Percentiles rank a stretch among this genome's conserved stretches.
phyloP scores from a whole-genome alignment of 371 early-diverging fungal genomes.

The Capniomyces stellatus region DNA sequence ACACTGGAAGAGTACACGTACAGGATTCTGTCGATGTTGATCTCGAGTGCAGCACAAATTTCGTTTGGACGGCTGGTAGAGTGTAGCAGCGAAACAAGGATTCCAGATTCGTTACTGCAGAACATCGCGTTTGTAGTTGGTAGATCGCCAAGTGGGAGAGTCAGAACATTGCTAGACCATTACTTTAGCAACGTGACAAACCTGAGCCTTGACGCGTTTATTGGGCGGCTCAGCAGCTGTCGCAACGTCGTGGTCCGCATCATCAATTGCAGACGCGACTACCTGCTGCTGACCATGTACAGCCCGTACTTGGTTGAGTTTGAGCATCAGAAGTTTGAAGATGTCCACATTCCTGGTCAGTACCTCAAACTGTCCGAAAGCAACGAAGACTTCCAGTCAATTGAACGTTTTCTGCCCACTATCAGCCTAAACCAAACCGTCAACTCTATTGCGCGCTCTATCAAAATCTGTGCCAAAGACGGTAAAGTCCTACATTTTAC shows the following conservation, averaged over 20 bases:
- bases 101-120: constrained; percentile 56
- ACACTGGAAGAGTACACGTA: constrained; percentile 92
- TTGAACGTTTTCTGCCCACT: constrained; percentile 83
- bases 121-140: constrained; percentile 72
- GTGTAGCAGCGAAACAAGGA: constrained; percentile 37
- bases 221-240: constrained; percentile 67
- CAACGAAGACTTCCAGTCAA: constrained; percentile 79
- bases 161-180: constrained; percentile 63
- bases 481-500: constrained; percentile 77
- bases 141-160: constrained; percentile 53
- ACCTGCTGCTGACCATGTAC: constrained; percentile 63
- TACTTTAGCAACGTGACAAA: constrained; percentile 67
- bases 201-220: constrained; percentile 59
- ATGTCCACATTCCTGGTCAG: constrained; percentile 95
- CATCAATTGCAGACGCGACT: constrained; percentile 59
- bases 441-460: constrained; percentile 46
- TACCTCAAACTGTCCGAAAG: constrained; percentile 61
- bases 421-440: constrained; percentile 65
- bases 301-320: constrained; percentile 89
- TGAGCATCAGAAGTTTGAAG: constrained; percentile 93
- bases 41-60: constrained; percentile 72
- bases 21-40: constrained; percentile 70
- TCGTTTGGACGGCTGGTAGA: constrained; percentile 32
- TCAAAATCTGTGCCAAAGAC: constrained; percentile 82
- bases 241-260: constrained; percentile 73